Evolutionary conservation across 164 flowering plant species (phyloP), one percentile per base, ranked within the genome.

Genomic region (Hamamelis virginiana): DNA sequence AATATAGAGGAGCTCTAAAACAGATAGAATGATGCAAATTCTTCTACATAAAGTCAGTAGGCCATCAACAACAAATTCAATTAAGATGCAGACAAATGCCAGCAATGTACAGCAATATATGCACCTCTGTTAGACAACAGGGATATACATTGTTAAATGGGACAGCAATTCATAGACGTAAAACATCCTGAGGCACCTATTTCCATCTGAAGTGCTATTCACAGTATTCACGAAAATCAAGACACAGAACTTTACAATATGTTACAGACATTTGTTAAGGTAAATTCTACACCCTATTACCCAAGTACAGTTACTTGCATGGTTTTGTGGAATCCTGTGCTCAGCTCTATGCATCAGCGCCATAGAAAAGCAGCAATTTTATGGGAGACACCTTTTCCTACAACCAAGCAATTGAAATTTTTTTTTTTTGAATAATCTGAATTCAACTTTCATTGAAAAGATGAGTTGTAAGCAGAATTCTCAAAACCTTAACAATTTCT

Each of bases 321-420:
- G 38, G 64, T 57, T 66, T 45, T 16, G 4, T 21, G 8, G 13
- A n/a, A 46, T 41, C 56, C 59, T 47, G 57, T 60, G 18, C 21
- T 41, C 8, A 19, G 28, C 46, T 69, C 62, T 69, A 74, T 16
- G 18, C 66, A 41, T 69, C 68, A 26, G 77, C 75, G 5, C 77
- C 67, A 64, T 88, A 90, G 68, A 90, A 88, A 62, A 53, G 86
- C 41, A 90, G 71, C 81, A 83, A 62, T 70, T 87, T 90, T 12
- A 80, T 70, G 9, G 79, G 72, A 13, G 69, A 64, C 23, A 88
- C 85, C 68, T 67, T 80, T 66, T 84, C 92, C 92, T 90, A 70
- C 47, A 72, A 77, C 67, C 47, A 74, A 63, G 25, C 12, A 52
- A 72, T 26, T 5, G 0, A 46, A n/a, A n/a, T n/a, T n/a, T n/a